Evolutionary conservation across 768 basidiomycete species (phyloP).

Genomic region (Trametes punicea): DNA sequence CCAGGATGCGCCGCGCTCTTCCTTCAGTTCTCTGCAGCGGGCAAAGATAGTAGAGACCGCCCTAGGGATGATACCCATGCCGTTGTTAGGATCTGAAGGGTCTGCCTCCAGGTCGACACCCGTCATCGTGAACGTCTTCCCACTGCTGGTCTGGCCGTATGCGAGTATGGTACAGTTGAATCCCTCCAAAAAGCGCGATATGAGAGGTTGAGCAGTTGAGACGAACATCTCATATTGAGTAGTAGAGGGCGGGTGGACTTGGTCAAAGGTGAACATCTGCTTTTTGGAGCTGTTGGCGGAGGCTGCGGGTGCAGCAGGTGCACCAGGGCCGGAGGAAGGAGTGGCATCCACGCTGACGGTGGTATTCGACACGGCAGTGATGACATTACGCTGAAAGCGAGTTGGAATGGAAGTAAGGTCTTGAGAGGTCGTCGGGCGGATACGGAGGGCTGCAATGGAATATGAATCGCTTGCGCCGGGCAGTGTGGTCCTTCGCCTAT

Average conservation of each 20-base stretch:
- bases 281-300: constrained; percentile 62
- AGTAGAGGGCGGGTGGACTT: constrained; percentile 83
- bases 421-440: constrained; percentile 82
- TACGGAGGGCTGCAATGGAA: constrained; percentile 67
- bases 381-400: constrained; percentile 88
- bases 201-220: constrained; percentile 78
- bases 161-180: constrained; percentile 98
- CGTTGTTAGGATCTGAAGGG: constrained; percentile 75
- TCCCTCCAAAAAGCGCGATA: constrained; percentile 85
- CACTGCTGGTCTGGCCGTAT: constrained; percentile 96
- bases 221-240: constrained; percentile 86
- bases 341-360: constrained; percentile 82
- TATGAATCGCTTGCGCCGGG: constrained; percentile 21
- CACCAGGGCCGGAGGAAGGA: constrained; percentile 49
- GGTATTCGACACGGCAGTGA: constrained; percentile 71
- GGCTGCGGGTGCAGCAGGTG: constrained; percentile 40
- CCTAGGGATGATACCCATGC: constrained; percentile 94
- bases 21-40: constrained; percentile 70
- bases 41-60: constrained; percentile 88
- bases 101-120: constrained; percentile 88
- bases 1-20: constrained; percentile 73
- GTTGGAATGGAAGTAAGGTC: constrained; percentile 85
- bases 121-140: constrained; percentile 98
- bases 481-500: neutral
- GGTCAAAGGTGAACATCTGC: constrained; percentile 89